These are phyloP conservation scores for Articulospora tetracladia DNA, from an alignment of 495 filamentous ascomycete genomes.

Conservation along the genomic window DNA sequence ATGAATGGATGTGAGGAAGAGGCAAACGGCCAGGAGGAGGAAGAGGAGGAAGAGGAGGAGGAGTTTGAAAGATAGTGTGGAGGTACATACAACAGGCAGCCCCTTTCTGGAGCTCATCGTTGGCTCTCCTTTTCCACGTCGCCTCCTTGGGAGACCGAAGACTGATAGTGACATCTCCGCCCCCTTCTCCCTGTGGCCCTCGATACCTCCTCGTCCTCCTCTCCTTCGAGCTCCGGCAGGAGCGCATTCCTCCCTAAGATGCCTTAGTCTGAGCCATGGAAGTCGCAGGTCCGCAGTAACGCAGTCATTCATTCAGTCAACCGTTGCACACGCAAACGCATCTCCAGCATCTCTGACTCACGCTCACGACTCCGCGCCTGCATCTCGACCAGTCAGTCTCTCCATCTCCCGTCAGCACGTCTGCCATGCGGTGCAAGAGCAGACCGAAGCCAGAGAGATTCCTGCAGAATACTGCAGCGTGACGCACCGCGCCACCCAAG, in stretches of 20 bases:
- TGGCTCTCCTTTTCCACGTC: background rate
- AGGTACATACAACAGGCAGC: background rate
- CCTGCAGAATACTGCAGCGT: conserved; percentile 10
- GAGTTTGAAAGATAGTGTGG: background rate
- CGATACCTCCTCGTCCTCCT: background rate
- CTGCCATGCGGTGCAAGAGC: conserved; percentile 12
- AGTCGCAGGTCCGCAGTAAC: background rate
- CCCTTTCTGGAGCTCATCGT: background rate
- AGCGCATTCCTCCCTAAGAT: too few species aligned
- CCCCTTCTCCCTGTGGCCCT: background rate
- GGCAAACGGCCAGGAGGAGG: background rate
- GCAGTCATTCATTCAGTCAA: background rate
- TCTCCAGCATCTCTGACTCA: conserved; percentile 1
- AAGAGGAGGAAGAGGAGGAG: too few species aligned
- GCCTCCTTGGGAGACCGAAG: background rate
- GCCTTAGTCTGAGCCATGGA: too few species aligned
- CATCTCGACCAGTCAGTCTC: background rate
- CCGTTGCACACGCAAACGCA: background rate
- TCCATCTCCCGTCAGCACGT: background rate
- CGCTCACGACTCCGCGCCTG: background rate
- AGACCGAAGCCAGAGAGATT: conserved; percentile 1
- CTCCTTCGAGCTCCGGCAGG: too few species aligned
- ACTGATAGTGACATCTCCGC: too few species aligned
- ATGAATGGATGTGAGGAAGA: background rate
- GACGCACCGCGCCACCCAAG: conserved; percentile 6